A percentile compares a stretch with the other conserved stretches of the same genome.
Conservation (phyloP, 2,329 filamentous ascomycete species). For the Colletotrichum somersetense region DNA sequence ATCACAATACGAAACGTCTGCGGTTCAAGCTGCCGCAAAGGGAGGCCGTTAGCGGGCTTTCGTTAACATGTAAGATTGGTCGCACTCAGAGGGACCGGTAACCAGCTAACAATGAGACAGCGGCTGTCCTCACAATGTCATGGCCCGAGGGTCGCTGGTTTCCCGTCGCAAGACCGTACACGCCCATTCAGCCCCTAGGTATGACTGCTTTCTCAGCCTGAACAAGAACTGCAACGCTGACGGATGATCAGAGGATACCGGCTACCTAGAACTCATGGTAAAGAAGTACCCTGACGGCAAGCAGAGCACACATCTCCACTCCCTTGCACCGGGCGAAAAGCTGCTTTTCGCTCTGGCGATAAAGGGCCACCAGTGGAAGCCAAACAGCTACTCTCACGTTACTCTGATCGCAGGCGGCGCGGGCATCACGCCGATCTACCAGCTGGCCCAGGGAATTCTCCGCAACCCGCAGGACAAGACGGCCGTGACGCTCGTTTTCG, state of each 20-base stretch:
- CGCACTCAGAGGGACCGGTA: constrained; percentile 83
- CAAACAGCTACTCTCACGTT: constrained; percentile 64
- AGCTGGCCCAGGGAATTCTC: constrained; percentile 73
- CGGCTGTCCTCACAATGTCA: constrained; percentile 49
- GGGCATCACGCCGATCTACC: constrained; percentile 79
- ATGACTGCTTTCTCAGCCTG: constrained; percentile 24
- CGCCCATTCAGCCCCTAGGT: constrained; percentile 69
- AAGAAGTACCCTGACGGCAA: constrained; percentile 77
- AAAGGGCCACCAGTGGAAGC: constrained; percentile 66
- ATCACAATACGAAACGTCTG: constrained; percentile 95
- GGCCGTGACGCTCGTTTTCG: constrained; percentile 73
- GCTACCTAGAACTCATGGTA: constrained; percentile 73
- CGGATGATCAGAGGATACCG: constrained; percentile 62
- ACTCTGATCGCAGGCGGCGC: constrained; percentile 78
- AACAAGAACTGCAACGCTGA: neutral
- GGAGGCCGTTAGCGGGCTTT: constrained; percentile 86
- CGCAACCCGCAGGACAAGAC: constrained; percentile 72
- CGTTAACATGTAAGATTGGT: constrained; percentile 85
- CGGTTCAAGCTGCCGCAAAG: constrained; percentile 88
- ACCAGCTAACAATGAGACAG: constrained; percentile 37
- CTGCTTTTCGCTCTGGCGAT: constrained; percentile 70
- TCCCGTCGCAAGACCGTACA: constrained; percentile 75
- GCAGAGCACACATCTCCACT: constrained; percentile 75
- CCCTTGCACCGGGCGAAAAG: constrained; percentile 70
- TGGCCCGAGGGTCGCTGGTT: constrained; percentile 69